phyloP scores from a whole-genome alignment of 1,284 basidiomycete genomes.

The Puccinia triticina region DNA sequence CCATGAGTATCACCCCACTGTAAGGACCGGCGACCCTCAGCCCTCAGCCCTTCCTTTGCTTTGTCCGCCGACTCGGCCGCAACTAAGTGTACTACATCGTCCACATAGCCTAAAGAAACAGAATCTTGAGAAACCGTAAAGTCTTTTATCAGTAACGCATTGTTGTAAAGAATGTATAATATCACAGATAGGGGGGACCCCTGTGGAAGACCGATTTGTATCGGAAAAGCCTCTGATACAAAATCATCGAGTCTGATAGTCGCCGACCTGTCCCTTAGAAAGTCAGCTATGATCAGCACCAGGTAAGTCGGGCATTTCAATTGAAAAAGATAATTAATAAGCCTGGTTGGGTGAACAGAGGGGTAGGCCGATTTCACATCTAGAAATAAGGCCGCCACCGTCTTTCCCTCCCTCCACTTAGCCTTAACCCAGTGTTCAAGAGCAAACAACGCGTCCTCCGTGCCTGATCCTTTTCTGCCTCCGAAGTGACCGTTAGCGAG shows the following conservation, averaged over 20 bases:
- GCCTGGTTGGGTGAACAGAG: background rate
- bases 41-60: background rate
- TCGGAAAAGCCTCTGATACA: background rate
- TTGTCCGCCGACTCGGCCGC: background rate
- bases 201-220: constrained; percentile 18
- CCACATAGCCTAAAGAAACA: constrained; percentile 11
- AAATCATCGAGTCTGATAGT: background rate
- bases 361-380: constrained; percentile 32
- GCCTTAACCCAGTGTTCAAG: too few relatives aligned
- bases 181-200: constrained; percentile 29
- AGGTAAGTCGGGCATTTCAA: constrained; percentile 2
- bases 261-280: background rate
- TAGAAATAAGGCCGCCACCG: background rate
- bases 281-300: background rate
- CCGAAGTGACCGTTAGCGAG: background rate
- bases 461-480: background rate
- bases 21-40: background rate
- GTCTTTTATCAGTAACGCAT: background rate
- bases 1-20: constrained; percentile 1
- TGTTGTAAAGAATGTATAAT: constrained; percentile 30
- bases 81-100: constrained; percentile 22
- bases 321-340: background rate
- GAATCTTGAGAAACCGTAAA: background rate
- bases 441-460: too few relatives aligned
- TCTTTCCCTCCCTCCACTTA: constrained; percentile 29